Evolutionary conservation across 2,329 filamentous ascomycete genomes (phyloP), one percentile per base, ranked within the genome.

Genomic region (Verticillium isaacii): DNA sequence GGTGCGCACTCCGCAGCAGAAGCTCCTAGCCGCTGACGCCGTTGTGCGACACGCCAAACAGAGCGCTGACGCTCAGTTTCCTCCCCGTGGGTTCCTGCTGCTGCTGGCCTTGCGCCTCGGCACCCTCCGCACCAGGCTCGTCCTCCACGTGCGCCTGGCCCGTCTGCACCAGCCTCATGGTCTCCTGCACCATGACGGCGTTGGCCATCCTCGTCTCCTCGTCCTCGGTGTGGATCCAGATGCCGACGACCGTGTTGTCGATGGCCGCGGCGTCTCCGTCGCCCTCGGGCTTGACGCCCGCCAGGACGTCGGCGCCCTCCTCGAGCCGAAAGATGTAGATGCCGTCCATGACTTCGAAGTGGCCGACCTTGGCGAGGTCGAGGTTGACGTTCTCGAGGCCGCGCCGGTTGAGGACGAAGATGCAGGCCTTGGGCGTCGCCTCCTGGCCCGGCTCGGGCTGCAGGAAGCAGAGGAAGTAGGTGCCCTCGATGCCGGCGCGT

Each of bases 401-500:
- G 50, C 87, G 84, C 55, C 91, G 82, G 75, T 92, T 93, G 64
- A 94, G 80, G 7, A 94, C 81, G 68, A 93, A 90, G 17, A 91
- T 84, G 76, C 86, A 86, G 25, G 80, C 78, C 17, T 78, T 72
- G 39, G 78, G 73, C 57, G 78, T 68, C 56, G 60, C 67, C 15
- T 23, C 39, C n/a, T 17, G 11, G 15, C 19, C 57, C 2, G 72
- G 68, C 68, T 79, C 64, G 65, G 76, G 81, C 67, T 76, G 74
- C 71, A 85, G 82, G 66, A 90, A 84, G 79, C 91, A 96, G 60
- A 98, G 85, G 74, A 98, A 99, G 66, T 98, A 80, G 14, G 92
- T 91, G 45, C 95, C 95, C 75, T 97, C 93, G 12, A 93, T 84
- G 61, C 89, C 90, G 56, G 85, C 85, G 79, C 96, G 96, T 72